Evolutionary conservation across 2,329 filamentous ascomycete species (phyloP), one percentile per base, ranked within the genome.

Genomic region (Sporothrix brunneoviolacea): DNA sequence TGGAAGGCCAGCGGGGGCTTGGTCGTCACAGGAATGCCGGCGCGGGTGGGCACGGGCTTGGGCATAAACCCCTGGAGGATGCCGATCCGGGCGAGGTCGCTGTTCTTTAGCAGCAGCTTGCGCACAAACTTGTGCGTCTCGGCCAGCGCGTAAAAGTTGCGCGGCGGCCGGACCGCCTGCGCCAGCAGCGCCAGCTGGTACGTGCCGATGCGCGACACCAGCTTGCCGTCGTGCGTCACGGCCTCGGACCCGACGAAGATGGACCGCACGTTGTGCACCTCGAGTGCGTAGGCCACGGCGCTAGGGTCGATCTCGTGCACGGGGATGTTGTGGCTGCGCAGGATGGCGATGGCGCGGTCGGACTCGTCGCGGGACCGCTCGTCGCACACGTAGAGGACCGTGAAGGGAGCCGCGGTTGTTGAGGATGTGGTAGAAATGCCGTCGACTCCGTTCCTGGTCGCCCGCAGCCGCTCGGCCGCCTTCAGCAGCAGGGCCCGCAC

Each of bases 121-220:
- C 90, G 79, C 40, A 94, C 89, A 64, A 98, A 96, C 70, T 98
- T 98, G 74, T 98, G 93, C 61, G 88, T 94, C 72, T 98, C 93
- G 1, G 86, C 86, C 5, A 93, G 90, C 16, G 95, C 90, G 62
- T 94, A 95, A 59, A 97, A 88, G 35, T 83, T 80, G 39, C 73
- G 73, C 24, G 68, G 65, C 21, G 54, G 54, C 19, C 33, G 48
- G 54, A 79, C 77, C 13, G 78, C 78, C 60, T 84, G 83, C 5
- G 91, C 90, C 47, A 96, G 72, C 58, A 89, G 73, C 2, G 88
- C 91, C 59, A 97, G 84, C 70, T 95, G 90, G 59, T 88, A 91
- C 3, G 79, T 83, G 47, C 91, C 91, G 69, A 97, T 79, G 43
- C 91, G 76, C 21, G 87, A 91, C 58, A 98, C 88, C 59, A 97